These are phyloP conservation scores for Ganoderma lucidum DNA, from an alignment of 1,284 basidiomycete genomes.

Conservation along the genomic window DNA sequence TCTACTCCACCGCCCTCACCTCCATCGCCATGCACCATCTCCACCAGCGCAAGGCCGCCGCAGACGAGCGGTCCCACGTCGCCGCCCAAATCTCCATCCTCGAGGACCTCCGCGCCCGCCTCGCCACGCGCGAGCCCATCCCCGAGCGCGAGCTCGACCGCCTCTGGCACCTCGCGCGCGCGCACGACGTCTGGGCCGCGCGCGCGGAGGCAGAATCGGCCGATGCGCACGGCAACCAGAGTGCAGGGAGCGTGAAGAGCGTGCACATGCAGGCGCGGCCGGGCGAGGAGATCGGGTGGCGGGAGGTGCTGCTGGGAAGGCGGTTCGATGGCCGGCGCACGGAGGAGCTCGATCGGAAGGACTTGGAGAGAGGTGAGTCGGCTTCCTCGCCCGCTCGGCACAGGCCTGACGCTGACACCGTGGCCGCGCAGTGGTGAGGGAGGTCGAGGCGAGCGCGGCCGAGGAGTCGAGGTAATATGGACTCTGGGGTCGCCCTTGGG, in stretches of 20 bases:
- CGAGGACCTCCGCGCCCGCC: constrained; percentile 56
- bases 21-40: constrained; percentile 71
- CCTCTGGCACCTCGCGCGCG: constrained; percentile 29
- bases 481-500: not conserved
- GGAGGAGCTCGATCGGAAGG: constrained; percentile 42
- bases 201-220: constrained; percentile 24
- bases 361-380: constrained; percentile 40
- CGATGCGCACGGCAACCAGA: constrained; percentile 6
- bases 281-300: constrained; percentile 41
- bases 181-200: constrained; percentile 29
- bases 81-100: constrained; percentile 67
- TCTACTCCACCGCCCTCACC: constrained; percentile 66
- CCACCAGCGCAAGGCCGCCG: constrained; percentile 53
- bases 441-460: constrained; percentile 9
- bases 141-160: constrained; percentile 56
- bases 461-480: not conserved
- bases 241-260: constrained; percentile 19
- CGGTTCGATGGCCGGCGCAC: constrained; percentile 30
- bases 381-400: not conserved
- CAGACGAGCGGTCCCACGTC: constrained; percentile 57
- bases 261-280: constrained; percentile 23
- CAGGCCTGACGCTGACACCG: not conserved
- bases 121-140: constrained; percentile 52
- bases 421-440: constrained; percentile 6
- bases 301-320: constrained; percentile 42